Percentiles rank a stretch among this genome's conserved stretches.
phyloP scores from a whole-genome alignment of 176 grass and related monocot genomes.

The Microstegium vimineum region DNA sequence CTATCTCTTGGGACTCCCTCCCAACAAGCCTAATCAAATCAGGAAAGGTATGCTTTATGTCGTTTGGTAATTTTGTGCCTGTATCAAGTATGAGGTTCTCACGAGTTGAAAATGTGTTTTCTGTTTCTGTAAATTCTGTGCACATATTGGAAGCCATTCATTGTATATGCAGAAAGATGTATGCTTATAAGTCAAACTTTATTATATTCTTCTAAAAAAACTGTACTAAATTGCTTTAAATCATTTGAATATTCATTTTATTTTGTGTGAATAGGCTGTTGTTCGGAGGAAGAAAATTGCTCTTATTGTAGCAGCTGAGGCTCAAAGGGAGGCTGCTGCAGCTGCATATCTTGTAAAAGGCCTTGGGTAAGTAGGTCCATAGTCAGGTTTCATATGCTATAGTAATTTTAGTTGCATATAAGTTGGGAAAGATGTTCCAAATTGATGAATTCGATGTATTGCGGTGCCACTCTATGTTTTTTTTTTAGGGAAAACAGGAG shows the following conservation, averaged over 20 bases:
- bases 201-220: not conserved
- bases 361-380: slow-evolving; percentile 53
- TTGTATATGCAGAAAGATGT: not conserved
- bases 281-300: slow-evolving; percentile 85
- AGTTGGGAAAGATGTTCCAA: not conserved
- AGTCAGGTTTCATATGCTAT: slow-evolving; percentile 8
- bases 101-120: not conserved
- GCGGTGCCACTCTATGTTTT: no score
- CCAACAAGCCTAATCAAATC: slow-evolving; percentile 70
- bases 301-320: slow-evolving; percentile 81
- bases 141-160: not conserved
- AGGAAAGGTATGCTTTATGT: slow-evolving; percentile 61
- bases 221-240: not conserved
- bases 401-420: not conserved
- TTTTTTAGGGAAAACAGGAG: no score
- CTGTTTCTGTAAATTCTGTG: not conserved
- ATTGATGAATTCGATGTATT: no score
- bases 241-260: slow-evolving; percentile 5
- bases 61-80: not conserved
- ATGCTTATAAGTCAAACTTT: not conserved
- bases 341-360: slow-evolving; percentile 88
- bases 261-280: slow-evolving; percentile 66
- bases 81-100: not conserved
- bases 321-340: slow-evolving; percentile 87
- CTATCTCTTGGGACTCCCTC: slow-evolving; percentile 82